Conservation (phyloP, 2,329 filamentous ascomycete species). For the Hypoxylon sp. region DNA sequence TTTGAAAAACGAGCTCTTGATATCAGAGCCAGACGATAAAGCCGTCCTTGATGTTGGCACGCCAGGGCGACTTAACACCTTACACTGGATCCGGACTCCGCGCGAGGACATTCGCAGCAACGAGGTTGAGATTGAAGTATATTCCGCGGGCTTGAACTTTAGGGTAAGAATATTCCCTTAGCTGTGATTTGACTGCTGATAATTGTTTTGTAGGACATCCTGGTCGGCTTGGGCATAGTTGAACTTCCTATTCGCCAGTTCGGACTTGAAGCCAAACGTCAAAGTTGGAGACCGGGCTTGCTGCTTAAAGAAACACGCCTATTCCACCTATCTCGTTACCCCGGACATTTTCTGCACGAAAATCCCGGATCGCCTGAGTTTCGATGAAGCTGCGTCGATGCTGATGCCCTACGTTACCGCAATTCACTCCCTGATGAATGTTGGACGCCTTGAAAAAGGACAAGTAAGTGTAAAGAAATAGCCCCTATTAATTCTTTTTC, state of each 20-base stretch:
- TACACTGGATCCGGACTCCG: constrained; percentile 36
- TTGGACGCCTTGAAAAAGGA: constrained; percentile 32
- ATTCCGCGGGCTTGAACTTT: constrained; percentile 42
- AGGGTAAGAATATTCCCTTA: constrained; percentile 29
- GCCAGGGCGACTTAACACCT: constrained; percentile 34
- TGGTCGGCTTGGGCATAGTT: constrained; percentile 42
- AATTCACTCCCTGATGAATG: constrained; percentile 30
- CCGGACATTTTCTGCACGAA: constrained; percentile 51
- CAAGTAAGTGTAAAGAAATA: constrained; percentile 22
- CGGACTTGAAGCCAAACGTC: constrained; percentile 36
- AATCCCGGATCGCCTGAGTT: constrained; percentile 43
- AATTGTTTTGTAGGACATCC: constrained; percentile 41
- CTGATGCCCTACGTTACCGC: constrained; percentile 34
- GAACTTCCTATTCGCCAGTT: constrained; percentile 34
- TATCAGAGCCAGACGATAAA: constrained; percentile 26
- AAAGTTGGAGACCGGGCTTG: constrained; percentile 44
- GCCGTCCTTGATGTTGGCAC: constrained; percentile 41
- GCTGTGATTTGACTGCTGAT: constrained; percentile 1
- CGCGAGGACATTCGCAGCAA: constrained; percentile 21
- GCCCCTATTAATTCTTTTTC: constrained; percentile 23
- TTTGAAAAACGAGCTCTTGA: constrained; percentile 46
- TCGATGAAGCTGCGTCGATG: constrained; percentile 46
- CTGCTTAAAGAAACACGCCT: constrained; percentile 45
- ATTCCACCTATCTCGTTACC: constrained; percentile 51
- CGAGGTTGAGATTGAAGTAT: constrained; percentile 40